phyloP scores from a whole-genome alignment of 1,284 basidiomycete species.

The Microstroma glucosiphilum region DNA sequence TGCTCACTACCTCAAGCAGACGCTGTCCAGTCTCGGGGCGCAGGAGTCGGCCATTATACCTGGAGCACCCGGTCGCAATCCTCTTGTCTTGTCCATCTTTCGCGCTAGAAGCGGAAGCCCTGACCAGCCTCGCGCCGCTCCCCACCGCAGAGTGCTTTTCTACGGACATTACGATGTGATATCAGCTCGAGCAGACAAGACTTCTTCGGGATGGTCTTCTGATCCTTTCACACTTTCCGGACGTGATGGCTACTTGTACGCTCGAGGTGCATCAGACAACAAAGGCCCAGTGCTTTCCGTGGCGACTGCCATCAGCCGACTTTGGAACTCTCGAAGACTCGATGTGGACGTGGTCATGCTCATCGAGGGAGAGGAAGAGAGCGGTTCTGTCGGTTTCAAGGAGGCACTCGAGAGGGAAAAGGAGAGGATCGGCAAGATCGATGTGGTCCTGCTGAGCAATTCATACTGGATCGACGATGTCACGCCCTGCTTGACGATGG shows the following conservation, averaged over 20 bases:
- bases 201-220: constrained; percentile 58
- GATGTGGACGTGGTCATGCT: constrained; percentile 82
- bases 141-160: constrained; percentile 31
- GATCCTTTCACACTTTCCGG: constrained; percentile 78
- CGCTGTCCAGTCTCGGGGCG: constrained; percentile 38
- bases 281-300: constrained; percentile 89
- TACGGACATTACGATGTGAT: constrained; percentile 49
- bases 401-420: constrained; percentile 70
- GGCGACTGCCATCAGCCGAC: constrained; percentile 77
- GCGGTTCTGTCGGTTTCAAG: constrained; percentile 76
- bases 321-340: constrained; percentile 67
- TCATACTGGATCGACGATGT: constrained; percentile 95
- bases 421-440: constrained; percentile 33
- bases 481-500: constrained; percentile 91
- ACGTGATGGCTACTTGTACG: constrained; percentile 85
- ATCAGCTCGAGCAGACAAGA: constrained; percentile 14
- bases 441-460: constrained; percentile 57
- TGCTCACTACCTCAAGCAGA: constrained; percentile 39
- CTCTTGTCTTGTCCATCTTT: constrained; percentile 44
- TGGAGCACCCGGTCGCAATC: constrained; percentile 27
- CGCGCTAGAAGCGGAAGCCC: constrained; percentile 6
- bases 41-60: constrained; percentile 34
- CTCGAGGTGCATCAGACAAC: constrained; percentile 70
- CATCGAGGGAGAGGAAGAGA: constrained; percentile 93
- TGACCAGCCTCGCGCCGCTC: constrained; percentile 1